A percentile compares a stretch with the other conserved stretches of the same genome.
These are phyloP conservation scores for Lactifluus hygrophoroides DNA, from an alignment of 768 basidiomycete genomes.

Conservation along the genomic window DNA sequence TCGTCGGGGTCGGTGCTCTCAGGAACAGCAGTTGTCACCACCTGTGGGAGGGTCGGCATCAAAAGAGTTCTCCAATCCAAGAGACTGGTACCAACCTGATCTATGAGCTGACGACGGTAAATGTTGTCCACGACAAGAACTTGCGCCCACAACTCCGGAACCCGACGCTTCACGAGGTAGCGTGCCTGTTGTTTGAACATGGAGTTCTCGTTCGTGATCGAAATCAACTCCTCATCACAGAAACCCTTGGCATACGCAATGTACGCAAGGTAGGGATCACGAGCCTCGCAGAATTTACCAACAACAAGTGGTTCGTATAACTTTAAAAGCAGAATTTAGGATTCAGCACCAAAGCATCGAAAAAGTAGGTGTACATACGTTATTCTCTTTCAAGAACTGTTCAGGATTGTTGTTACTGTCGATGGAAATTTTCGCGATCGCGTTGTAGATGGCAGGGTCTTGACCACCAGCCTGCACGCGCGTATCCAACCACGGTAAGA, in stretches of 20 bases:
- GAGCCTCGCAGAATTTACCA: slow-evolving; percentile 98
- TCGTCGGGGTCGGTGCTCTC: slow-evolving; percentile 98
- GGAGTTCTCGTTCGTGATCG: slow-evolving; percentile 96
- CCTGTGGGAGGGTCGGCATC: slow-evolving; percentile 34
- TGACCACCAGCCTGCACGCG: slow-evolving; percentile 91
- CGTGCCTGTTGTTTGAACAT: slow-evolving; percentile 99
- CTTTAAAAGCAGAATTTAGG: slow-evolving; percentile 32
- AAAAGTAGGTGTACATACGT: slow-evolving; percentile 44
- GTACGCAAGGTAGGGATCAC: slow-evolving; percentile 97
- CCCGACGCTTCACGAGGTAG: slow-evolving; percentile 93
- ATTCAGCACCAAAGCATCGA: slow-evolving; percentile 13
- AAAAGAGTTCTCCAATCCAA: slow-evolving; percentile 1
- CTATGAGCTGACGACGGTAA: slow-evolving; percentile 88
- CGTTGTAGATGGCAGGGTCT: slow-evolving; percentile 92
- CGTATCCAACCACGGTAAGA: slow-evolving; percentile 94
- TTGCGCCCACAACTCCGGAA: slow-evolving; percentile 93
- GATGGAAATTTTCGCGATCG: slow-evolving; percentile 96
- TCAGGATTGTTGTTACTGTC: slow-evolving; percentile 99
- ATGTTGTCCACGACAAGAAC: slow-evolving; percentile 85
- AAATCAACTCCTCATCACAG: slow-evolving; percentile 95
- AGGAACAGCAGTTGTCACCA: slow-evolving; percentile 90
- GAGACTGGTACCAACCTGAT: slow-evolving; percentile 47
- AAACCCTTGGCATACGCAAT: slow-evolving; percentile 99
- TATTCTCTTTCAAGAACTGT: slow-evolving; percentile 96
- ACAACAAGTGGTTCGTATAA: slow-evolving; percentile 95